Conservation (phyloP, 345 rosid genomes). For the Eucalyptus virginea region DNA sequence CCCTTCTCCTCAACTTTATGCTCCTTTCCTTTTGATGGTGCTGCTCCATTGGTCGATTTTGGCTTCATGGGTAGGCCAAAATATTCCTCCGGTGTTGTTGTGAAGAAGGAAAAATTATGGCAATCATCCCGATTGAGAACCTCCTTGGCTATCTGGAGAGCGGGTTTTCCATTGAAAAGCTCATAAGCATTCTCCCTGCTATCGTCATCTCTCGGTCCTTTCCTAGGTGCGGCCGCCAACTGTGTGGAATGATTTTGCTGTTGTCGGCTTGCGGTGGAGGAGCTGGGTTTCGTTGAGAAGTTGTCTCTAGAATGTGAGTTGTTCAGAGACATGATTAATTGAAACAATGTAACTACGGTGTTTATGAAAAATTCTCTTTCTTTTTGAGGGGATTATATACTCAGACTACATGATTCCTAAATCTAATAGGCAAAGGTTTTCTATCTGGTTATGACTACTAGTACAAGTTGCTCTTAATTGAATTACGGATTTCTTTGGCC, state of each 20-base stretch:
- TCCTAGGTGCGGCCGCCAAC: not conserved
- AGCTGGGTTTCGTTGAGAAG: too few relatives aligned
- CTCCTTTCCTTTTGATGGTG: not conserved
- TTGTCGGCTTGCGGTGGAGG: not conserved
- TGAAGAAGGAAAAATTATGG: not conserved
- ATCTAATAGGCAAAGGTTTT: too few relatives aligned
- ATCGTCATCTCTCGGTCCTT: accelerated
- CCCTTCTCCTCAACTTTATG: not conserved
- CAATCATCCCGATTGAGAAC: not conserved
- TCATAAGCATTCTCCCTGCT: not conserved
- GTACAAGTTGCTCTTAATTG: too few relatives aligned
- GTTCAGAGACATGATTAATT: too few relatives aligned
- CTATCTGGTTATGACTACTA: too few relatives aligned
- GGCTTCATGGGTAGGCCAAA: not conserved
- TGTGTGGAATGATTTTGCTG: not conserved
- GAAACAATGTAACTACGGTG: too few relatives aligned
- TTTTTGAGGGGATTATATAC: too few relatives aligned
- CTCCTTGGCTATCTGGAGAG: not conserved
- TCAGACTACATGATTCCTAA: too few relatives aligned
- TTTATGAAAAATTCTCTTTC: too few relatives aligned
- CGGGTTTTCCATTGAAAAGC: not conserved
- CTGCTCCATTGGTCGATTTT: not conserved
- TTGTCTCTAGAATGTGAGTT: too few relatives aligned
- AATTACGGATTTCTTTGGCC: not conserved
- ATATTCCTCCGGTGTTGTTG: not conserved